Evolutionary conservation across 2,329 filamentous ascomycete genomes (phyloP), one percentile per base, ranked within the genome.

Genomic region (Nannizziopsis barbatae): DNA sequence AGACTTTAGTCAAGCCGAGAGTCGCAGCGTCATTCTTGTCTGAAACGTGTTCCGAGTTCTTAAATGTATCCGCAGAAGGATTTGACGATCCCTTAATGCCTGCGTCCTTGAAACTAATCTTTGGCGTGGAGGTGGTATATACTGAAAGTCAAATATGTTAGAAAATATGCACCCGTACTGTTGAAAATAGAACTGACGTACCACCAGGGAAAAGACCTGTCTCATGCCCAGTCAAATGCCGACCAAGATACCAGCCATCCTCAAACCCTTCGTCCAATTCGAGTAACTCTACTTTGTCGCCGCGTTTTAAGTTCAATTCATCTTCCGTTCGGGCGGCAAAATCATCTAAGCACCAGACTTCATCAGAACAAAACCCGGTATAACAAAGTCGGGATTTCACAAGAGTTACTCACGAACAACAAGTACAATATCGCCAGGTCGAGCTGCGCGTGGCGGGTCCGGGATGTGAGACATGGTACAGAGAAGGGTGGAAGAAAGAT

Each of bases 281-380:
- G 30, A 81, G 73, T 47, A 82, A 67, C 63, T 80, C 73, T 55
- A 82, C 75, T 56, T 75, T 74, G 58, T 81, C 77, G 41, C 77
- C 89, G 62, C 93, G 93, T 48, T 79, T 74, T 56, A 98, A 75
- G 58, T 80, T 93, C 61, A 98, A 75, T 73, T 98, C 92, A 69
- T 98, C 92, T 50, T 86, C 84, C 66, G 88, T 93, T 57, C 92
- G 81, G 50, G 90, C 89, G 57, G 81, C 74, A 65, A 98, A 96
- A 68, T 95, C 88, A 69, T 98, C 87, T 94, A 56, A n/a, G 39
- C n/a, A 45, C 30, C 14, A 44, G 17, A 10, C 11, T 22, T 7
- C 42, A 42, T 55, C 41, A 56, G 52, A 46, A 49, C n/a, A 42
- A 33, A 42, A 33, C 27, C n/a, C n/a, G n/a, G 18, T 42, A 10